A percentile compares a stretch with the other conserved stretches of the same genome.
phyloP scores from a whole-genome alignment of 2,329 filamentous ascomycete species.

The Apiospora marii region DNA sequence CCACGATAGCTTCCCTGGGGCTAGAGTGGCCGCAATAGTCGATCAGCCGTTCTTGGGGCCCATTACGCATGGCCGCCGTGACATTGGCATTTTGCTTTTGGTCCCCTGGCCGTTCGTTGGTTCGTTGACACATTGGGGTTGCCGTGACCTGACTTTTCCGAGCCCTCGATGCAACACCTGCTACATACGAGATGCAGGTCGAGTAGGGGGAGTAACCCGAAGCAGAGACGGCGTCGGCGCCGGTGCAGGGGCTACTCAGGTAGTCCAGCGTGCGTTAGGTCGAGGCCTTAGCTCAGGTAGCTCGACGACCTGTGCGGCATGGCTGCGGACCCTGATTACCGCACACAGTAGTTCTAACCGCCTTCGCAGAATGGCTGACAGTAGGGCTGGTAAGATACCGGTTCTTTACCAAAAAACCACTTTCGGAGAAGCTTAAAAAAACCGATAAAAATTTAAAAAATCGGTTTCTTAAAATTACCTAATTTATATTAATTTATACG shows the following conservation, averaged over 20 bases:
- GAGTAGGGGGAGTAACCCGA: conserved; percentile 1
- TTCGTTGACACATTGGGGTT: neutral
- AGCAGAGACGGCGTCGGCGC: neutral
- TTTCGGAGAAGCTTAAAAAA: too few species aligned
- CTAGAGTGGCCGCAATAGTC: neutral
- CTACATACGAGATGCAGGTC: neutral
- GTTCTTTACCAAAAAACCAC: too few species aligned
- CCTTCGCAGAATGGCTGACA: neutral
- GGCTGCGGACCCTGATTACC: neutral
- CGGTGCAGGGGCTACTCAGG: conserved; percentile 9
- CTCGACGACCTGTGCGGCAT: neutral
- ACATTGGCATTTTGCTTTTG: neutral
- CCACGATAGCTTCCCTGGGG: neutral
- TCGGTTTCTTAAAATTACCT: too few species aligned
- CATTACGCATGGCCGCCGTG: neutral
- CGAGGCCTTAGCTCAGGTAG: conserved; percentile 15
- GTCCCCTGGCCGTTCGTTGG: neutral
- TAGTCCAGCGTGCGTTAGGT: neutral
- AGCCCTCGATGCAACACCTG: neutral
- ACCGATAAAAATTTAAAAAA: too few species aligned
- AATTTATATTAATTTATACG: too few species aligned
- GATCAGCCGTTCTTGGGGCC: conserved; percentile 2
- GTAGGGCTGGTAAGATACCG: too few species aligned
- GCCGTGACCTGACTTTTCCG: neutral
- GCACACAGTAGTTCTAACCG: neutral